These are phyloP conservation scores for Glaciozyma martinii DNA, from an alignment of 768 basidiomycete species.

Conservation along the genomic window DNA sequence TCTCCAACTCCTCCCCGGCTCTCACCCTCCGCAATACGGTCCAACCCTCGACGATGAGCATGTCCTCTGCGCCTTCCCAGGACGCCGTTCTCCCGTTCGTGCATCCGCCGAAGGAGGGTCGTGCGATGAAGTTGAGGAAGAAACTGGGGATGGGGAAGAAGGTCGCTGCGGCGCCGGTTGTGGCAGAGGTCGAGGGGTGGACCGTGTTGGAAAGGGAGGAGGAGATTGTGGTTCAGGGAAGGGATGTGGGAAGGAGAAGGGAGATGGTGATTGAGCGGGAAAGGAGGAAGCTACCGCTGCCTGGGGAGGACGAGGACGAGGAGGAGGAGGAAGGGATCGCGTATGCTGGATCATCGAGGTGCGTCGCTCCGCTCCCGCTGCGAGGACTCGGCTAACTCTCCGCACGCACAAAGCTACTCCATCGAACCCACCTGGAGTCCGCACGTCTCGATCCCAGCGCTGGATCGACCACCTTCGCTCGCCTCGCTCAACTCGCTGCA, in stretches of 20 bases:
- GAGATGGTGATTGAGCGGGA: neutral
- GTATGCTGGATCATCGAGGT: neutral
- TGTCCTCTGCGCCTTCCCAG: neutral
- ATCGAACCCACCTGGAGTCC: neutral
- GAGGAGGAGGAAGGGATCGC: constrained; percentile 10
- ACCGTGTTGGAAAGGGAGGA: neutral
- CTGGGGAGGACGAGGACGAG: constrained; percentile 11
- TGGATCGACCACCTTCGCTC: neutral
- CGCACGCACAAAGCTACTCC: neutral
- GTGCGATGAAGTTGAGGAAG: neutral
- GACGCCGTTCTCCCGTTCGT: neutral
- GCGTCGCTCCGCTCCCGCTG: neutral
- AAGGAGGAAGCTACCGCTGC: neutral
- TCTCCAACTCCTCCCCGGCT: constrained; percentile 1
- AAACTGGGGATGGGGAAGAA: neutral
- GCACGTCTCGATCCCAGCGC: neutral
- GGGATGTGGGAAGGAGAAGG: neutral
- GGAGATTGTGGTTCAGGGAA: neutral
- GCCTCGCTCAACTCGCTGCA: neutral
- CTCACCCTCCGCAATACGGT: constrained; percentile 28
- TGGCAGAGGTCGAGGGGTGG: neutral
- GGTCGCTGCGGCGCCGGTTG: too few species aligned
- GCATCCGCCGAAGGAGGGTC: neutral
- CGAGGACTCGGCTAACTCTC: too few species aligned
- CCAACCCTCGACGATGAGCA: constrained; percentile 1